Conservation (phyloP, 495 filamentous ascomycete species). For the Choiromyces venosus region DNA sequence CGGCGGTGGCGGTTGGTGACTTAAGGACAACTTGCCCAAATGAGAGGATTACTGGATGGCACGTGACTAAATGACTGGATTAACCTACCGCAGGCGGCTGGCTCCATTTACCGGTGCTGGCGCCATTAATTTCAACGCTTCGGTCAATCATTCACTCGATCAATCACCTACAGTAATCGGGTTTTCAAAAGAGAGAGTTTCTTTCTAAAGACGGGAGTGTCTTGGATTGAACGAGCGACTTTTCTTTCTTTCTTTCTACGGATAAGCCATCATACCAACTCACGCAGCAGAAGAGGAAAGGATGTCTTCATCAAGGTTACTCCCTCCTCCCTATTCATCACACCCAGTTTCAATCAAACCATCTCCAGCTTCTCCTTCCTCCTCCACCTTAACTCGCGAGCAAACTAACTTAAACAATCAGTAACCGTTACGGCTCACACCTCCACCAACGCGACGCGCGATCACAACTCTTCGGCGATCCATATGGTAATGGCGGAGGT, state of each 20-base stretch:
- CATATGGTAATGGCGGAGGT: constrained; percentile 61
- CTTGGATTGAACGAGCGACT: neutral
- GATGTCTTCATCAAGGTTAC: neutral
- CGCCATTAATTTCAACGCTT: neutral
- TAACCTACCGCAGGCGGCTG: neutral
- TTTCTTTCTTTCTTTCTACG: too few relatives aligned
- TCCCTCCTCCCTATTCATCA: neutral
- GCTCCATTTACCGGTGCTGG: neutral
- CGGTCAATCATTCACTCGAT: neutral
- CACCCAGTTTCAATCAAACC: neutral
- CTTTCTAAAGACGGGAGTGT: neutral
- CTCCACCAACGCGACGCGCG: constrained; percentile 83
- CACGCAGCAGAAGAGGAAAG: neutral
- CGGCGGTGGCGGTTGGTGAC: too few relatives aligned
- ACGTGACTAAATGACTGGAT: neutral
- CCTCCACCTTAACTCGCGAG: neutral
- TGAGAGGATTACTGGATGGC: too few relatives aligned
- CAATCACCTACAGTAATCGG: too few relatives aligned
- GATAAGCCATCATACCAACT: neutral
- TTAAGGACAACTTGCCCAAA: neutral
- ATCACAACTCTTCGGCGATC: constrained; percentile 80
- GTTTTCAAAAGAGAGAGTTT: neutral
- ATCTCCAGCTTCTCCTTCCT: neutral
- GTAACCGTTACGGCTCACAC: constrained; percentile 30
- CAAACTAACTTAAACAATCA: neutral